Percentiles rank a stretch among this genome's conserved stretches.
Conservation (phyloP, 2,329 filamentous ascomycete species). For the Paecilomyces sp. region DNA sequence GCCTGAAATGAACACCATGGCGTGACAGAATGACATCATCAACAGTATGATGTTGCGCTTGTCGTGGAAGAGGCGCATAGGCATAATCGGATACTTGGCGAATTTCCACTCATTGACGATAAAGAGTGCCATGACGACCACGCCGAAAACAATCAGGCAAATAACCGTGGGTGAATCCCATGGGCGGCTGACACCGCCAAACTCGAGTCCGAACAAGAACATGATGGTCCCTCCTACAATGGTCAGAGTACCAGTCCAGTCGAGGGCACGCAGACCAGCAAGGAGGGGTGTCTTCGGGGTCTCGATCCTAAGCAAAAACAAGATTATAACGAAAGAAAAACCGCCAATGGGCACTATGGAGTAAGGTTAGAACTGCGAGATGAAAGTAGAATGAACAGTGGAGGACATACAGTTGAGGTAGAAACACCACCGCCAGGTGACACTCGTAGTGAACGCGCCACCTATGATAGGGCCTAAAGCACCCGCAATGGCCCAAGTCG, state of each 20-base stretch:
- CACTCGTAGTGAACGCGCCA: constrained; percentile 53
- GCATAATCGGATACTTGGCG: constrained; percentile 72
- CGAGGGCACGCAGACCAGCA: constrained; percentile 53
- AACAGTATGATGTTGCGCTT: constrained; percentile 61
- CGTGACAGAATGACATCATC: constrained; percentile 63
- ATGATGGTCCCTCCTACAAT: constrained; percentile 75
- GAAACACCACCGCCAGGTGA: constrained; percentile 56
- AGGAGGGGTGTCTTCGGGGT: constrained; percentile 53
- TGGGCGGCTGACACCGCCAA: constrained; percentile 68
- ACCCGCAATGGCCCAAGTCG: constrained; percentile 55
- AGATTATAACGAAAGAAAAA: constrained; percentile 49
- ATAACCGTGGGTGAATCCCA: constrained; percentile 71
- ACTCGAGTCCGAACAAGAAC: constrained; percentile 78
- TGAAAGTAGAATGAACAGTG: neutral
- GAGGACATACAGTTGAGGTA: constrained; percentile 47
- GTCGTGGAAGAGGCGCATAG: constrained; percentile 61
- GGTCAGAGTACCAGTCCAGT: constrained; percentile 56
- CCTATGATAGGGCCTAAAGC: constrained; percentile 56
- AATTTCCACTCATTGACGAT: constrained; percentile 64
- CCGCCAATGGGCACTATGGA: constrained; percentile 51
- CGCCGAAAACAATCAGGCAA: constrained; percentile 69
- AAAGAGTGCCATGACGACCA: constrained; percentile 58
- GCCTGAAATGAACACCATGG: constrained; percentile 68
- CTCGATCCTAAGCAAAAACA: constrained; percentile 56
- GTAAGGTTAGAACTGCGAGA: constrained; percentile 5